phyloP scores from a whole-genome alignment of 305 asterid genomes.

The Caryopteris hybrid region DNA sequence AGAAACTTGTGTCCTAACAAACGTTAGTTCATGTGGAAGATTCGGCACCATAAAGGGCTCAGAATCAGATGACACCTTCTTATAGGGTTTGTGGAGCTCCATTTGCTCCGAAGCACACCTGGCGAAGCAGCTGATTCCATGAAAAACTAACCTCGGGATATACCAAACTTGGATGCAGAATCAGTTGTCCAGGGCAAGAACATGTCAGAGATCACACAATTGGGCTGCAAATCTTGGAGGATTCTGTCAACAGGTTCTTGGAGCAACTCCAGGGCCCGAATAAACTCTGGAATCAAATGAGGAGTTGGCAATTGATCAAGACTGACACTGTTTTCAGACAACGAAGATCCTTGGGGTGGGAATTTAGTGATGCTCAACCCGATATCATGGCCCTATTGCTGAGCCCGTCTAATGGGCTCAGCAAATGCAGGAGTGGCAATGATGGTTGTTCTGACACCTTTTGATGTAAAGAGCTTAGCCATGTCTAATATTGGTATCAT shows the following conservation, averaged over 20 bases:
- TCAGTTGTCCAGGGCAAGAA: conserved; percentile 40
- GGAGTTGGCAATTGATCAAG: conserved; percentile 21
- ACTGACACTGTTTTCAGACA: conserved; percentile 30
- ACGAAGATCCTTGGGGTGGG: conserved; percentile 29
- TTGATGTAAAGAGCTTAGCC: conserved; percentile 43
- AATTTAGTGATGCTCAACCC: conserved; percentile 25
- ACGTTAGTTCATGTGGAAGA: conserved; percentile 40
- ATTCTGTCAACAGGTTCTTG: conserved; percentile 33
- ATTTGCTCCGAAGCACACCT: conserved; percentile 20
- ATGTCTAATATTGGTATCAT: conserved; percentile 43
- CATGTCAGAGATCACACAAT: conserved; percentile 37
- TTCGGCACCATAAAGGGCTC: conserved; percentile 41
- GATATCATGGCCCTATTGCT: conserved; percentile 30
- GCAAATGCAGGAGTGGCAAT: conserved; percentile 46
- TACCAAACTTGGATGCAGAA: conserved; percentile 29
- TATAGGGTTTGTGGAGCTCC: conserved; percentile 28
- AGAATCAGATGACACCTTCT: conserved; percentile 33
- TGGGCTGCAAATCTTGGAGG: conserved; percentile 16
- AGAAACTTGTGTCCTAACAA: conserved; percentile 35
- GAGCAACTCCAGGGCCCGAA: conserved; percentile 14
- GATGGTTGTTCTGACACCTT: conserved; percentile 52
- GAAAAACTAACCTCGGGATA: conserved; percentile 33
- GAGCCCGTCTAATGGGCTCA: conserved; percentile 27
- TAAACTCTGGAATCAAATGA: not conserved
- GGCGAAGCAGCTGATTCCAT: conserved; percentile 28